phyloP scores from a whole-genome alignment of 495 filamentous ascomycete genomes.

The Beverwykella pulmonaria region DNA sequence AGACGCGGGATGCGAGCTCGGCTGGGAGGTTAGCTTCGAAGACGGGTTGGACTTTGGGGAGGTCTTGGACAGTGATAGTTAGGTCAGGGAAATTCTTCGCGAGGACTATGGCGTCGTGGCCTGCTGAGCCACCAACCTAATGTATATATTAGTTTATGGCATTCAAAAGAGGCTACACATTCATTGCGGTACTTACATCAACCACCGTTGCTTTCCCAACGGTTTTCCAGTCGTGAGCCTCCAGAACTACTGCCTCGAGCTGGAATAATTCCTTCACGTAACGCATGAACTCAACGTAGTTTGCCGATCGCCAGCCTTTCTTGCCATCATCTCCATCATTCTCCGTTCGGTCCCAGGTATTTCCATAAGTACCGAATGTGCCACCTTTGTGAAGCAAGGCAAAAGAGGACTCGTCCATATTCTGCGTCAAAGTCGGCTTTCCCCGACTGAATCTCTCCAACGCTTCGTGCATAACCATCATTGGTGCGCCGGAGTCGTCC shows the following conservation, averaged over 20 bases:
- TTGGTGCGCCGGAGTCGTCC: slow-evolving; percentile 13
- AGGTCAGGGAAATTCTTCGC: slow-evolving; percentile 44
- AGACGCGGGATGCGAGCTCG: slow-evolving; percentile 29
- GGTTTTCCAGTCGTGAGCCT: slow-evolving; percentile 23
- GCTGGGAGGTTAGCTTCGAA: slow-evolving; percentile 22
- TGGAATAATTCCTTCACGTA: slow-evolving; percentile 19
- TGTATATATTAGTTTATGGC: slow-evolving; percentile 9
- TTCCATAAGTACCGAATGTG: not conserved
- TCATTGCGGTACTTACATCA: slow-evolving; percentile 39
- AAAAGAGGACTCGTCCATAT: slow-evolving; percentile 16
- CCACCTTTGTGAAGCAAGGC: slow-evolving; percentile 11
- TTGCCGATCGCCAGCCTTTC: slow-evolving; percentile 28
- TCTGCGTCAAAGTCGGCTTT: slow-evolving; percentile 1
- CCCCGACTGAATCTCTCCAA: slow-evolving; percentile 14
- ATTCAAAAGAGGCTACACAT: not conserved
- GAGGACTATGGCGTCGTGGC: slow-evolving; percentile 47
- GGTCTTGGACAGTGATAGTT: slow-evolving; percentile 49
- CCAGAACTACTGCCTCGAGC: slow-evolving; percentile 18
- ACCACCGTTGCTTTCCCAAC: slow-evolving; percentile 28
- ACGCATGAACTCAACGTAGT: slow-evolving; percentile 24
- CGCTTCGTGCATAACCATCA: slow-evolving; percentile 9
- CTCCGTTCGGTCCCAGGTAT: slow-evolving; percentile 9
- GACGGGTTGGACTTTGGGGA: slow-evolving; percentile 35
- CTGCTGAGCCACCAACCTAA: slow-evolving; percentile 52
- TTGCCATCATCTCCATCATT: slow-evolving; percentile 15